These are phyloP conservation scores for Chenopodium album DNA, from an alignment of 148 eudicot species.

Conservation along the genomic window DNA sequence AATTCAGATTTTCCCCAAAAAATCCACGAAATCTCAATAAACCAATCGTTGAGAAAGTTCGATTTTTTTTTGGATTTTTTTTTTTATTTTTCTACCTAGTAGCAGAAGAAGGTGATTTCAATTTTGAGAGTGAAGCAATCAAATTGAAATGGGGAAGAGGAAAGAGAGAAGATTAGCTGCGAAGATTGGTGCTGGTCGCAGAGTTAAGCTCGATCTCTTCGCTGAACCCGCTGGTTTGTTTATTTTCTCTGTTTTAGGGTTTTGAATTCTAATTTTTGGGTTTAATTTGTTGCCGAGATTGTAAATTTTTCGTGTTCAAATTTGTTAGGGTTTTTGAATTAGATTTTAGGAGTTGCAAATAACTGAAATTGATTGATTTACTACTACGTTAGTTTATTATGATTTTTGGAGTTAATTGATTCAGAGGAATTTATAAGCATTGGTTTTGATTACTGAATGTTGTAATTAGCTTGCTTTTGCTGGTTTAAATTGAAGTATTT, in stretches of 20 bases:
- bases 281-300: not conserved
- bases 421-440: not conserved
- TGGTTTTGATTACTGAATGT: not conserved
- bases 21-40: not conserved
- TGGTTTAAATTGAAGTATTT: not conserved
- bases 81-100: not conserved
- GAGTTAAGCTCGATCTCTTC: conserved; percentile 92
- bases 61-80: not conserved
- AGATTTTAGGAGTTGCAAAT: too few relatives aligned
- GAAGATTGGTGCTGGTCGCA: conserved; percentile 61
- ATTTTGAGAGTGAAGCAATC: not conserved
- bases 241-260: not conserved
- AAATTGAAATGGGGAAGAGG: conserved; percentile 63
- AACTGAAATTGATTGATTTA: not conserved
- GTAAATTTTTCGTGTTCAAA: too few relatives aligned
- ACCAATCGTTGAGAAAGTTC: not conserved
- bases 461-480: too few relatives aligned
- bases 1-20: not conserved
- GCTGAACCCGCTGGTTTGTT: conserved; percentile 87
- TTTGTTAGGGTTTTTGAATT: too few relatives aligned
- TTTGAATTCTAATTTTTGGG: not conserved
- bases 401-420: not conserved
- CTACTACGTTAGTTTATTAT: not conserved
- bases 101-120: not conserved
- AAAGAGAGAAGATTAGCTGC: conserved; percentile 88